Percentiles rank a stretch among this genome's conserved stretches.
Evolutionary conservation across 2,329 filamentous ascomycete species (phyloP).

Genomic region (Tolypocladium sp.): DNA sequence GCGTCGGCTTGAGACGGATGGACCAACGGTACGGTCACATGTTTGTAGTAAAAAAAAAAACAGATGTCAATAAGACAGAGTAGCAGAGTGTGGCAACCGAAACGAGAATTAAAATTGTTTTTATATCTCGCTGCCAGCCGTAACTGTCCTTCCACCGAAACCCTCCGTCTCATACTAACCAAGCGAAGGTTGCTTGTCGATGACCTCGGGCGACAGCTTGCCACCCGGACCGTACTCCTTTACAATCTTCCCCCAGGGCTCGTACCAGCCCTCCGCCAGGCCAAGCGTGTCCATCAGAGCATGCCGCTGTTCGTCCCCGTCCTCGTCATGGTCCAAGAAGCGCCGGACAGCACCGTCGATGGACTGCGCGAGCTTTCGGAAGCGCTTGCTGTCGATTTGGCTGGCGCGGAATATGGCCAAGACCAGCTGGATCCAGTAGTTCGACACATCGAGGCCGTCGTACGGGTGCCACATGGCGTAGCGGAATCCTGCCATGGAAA

Average conservation of each 20-base stretch:
- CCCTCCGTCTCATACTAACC: neutral
- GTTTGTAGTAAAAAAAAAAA: neutral
- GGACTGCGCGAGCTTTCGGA: neutral
- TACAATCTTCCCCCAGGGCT: neutral
- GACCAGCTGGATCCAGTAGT: constrained; percentile 4
- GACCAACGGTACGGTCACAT: too few relatives aligned
- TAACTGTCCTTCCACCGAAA: neutral
- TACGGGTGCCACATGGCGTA: constrained; percentile 9
- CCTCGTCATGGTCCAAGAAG: neutral
- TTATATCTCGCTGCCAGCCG: neutral
- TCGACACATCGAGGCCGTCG: constrained; percentile 2
- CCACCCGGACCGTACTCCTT: constrained; percentile 1
- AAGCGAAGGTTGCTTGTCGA: constrained; percentile 2
- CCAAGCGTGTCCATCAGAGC: neutral
- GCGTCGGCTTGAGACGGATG: too few relatives aligned
- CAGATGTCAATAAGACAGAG: too few relatives aligned
- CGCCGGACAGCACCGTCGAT: neutral
- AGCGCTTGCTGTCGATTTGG: neutral
- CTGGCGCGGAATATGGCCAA: constrained; percentile 1
- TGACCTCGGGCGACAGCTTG: neutral
- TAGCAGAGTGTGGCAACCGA: too few relatives aligned
- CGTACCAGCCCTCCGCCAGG: neutral
- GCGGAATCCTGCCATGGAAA: constrained; percentile 1
- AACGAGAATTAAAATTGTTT: too few relatives aligned
- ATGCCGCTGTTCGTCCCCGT: neutral